Percentiles rank a stretch among this genome's conserved stretches.
phyloP scores from a whole-genome alignment of 176 grass and related monocot genomes.

The Raddia distichophylla region DNA sequence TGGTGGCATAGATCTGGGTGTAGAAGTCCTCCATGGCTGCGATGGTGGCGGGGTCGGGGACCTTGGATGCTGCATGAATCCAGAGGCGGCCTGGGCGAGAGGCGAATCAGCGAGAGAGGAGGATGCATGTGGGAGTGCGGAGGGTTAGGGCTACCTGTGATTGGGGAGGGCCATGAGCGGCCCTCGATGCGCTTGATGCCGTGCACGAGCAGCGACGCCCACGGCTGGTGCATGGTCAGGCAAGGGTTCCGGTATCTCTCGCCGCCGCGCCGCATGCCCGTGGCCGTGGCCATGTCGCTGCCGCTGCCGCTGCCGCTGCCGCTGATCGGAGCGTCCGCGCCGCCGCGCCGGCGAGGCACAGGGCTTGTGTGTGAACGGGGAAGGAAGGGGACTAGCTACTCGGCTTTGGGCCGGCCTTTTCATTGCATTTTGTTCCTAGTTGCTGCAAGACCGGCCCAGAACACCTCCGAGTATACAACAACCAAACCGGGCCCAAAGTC shows the following conservation, averaged over 20 bases:
- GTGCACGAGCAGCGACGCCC: constrained; percentile 88
- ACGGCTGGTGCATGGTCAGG: constrained; percentile 98
- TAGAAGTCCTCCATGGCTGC: constrained; percentile 91
- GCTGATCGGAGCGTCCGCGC: too few relatives aligned
- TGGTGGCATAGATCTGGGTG: constrained; percentile 74
- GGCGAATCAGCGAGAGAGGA: background rate
- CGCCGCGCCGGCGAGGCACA: too few relatives aligned
- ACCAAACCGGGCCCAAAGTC: too few relatives aligned
- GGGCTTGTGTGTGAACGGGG: too few relatives aligned
- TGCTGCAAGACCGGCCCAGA: too few relatives aligned
- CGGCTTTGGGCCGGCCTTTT: too few relatives aligned
- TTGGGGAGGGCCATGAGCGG: constrained; percentile 82
- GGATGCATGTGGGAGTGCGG: background rate
- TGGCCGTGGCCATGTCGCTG: too few relatives aligned
- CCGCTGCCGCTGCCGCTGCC: background rate
- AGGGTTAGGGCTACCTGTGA: constrained; percentile 40
- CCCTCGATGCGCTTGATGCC: constrained; percentile 98
- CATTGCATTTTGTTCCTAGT: too few relatives aligned
- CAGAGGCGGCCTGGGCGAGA: constrained; percentile 59
- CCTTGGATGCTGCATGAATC: constrained; percentile 89
- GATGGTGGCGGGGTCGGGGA: constrained; percentile 72
- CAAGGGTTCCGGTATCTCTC: constrained; percentile 59
- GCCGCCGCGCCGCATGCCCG: background rate
- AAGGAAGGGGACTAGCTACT: too few relatives aligned
- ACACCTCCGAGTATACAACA: too few relatives aligned